Evolutionary conservation across 108 stramenopile species (phyloP).

Genomic region (Pseudonitzschia delicatissima): DNA sequence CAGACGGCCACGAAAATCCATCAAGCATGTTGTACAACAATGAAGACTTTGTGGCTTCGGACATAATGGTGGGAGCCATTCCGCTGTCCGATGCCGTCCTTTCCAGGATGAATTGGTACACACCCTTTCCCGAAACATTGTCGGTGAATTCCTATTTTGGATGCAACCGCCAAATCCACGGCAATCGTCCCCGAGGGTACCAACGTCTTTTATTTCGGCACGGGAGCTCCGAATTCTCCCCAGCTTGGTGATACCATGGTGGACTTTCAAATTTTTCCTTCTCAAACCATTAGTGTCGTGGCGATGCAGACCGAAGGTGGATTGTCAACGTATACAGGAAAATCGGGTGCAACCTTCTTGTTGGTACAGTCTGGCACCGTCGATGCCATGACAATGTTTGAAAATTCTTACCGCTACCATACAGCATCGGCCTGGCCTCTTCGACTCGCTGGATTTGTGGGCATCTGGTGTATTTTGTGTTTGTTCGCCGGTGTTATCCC

Average conservation of each 20-base stretch:
- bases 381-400: constrained; percentile 24
- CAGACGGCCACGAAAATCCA: constrained; percentile 18
- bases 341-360: constrained; percentile 21
- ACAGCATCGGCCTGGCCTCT: constrained; percentile 24
- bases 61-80: constrained; percentile 14
- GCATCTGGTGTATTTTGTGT: constrained; percentile 27
- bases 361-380: constrained; percentile 20
- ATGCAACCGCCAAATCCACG: neutral
- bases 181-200: neutral
- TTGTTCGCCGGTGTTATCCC: constrained; percentile 34
- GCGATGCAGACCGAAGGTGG: constrained; percentile 24
- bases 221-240: constrained; percentile 4
- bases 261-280: constrained; percentile 11
- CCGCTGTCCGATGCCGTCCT: neutral
- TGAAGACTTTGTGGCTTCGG: neutral
- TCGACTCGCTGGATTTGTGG: constrained; percentile 25
- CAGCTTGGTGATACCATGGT: constrained; percentile 27
- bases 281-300: constrained; percentile 27
- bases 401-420: constrained; percentile 22
- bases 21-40: neutral
- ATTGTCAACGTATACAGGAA: constrained; percentile 15
- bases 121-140: neutral
- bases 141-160: neutral
- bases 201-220: constrained; percentile 5
- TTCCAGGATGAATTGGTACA: constrained; percentile 5